Base-by-base conservation (phyloP, 2,329 filamentous ascomycete species). In the Colletotrichum camelliae region DNA sequence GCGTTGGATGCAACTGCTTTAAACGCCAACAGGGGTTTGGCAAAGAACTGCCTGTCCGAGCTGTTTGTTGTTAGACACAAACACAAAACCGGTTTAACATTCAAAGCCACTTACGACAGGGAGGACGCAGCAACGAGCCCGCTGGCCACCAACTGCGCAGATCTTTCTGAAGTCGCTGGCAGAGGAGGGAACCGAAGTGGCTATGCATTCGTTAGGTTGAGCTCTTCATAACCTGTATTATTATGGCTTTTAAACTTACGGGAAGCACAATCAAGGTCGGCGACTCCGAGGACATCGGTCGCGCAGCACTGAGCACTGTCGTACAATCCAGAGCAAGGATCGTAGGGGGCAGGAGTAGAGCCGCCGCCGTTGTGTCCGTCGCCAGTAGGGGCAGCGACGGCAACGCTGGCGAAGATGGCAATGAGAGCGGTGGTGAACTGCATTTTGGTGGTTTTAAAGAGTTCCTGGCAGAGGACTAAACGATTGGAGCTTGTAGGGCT, bases 271-370 rank as follows among this genome's bases (percentile, higher is more conserved):
- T 93, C 84, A 31, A 92, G 84, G 81, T 90, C 85, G 8, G 88
- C 89, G 76, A 92, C 77, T 73, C 89, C 88, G 37, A 93, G 87
- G 37, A 93, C 87, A 78, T 93, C 89, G 29, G 91, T 91, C 15
- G 91, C 89, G 80, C 92, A 93, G 87, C 92, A 93, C 77, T 89
- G 87, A 4, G 88, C 80, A 33, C 78, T 85, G 78, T 79, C 80
- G 78, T 87, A 87, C n/a, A 88, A 82, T 16, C 83, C 84, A 33
- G 82, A 82, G 79, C 88, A 89, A 66, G 87, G 81, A 7, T 78
- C 70, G 70, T 87, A 88, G 6, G 52, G 35, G 29, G 35, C 13
- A 21, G 43, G 43, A 52, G 43, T 13, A 35, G 66, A 27, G 58
- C 31, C 39, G n/a, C 37, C 62, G 33, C 70, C 66, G 55, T 29